A percentile compares a stretch with the other conserved stretches of the same genome.
Conservation (phyloP, 768 basidiomycete genomes). For the Daedalea quercina region DNA sequence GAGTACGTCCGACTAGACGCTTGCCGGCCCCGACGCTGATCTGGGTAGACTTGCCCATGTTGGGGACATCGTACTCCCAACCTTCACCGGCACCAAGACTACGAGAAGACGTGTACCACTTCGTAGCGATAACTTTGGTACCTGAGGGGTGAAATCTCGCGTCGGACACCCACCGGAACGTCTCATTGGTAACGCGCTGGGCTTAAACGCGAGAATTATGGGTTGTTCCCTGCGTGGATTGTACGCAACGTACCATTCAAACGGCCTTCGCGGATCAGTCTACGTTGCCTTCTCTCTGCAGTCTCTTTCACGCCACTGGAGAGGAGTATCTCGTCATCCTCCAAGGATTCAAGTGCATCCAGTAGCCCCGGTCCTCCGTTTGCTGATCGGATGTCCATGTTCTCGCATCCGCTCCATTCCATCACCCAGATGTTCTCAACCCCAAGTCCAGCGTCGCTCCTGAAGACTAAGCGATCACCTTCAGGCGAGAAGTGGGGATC, state of each 20-base stretch:
- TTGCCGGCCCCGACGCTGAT: conserved; percentile 39
- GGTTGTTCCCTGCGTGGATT: neutral
- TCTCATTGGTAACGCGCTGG: conserved; percentile 61
- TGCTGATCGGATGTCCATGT: conserved; percentile 44
- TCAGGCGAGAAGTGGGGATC: conserved; percentile 70
- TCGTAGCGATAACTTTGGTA: conserved; percentile 58
- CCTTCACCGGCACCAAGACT: conserved; percentile 69
- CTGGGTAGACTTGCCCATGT: conserved; percentile 6
- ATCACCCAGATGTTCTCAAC: conserved; percentile 72
- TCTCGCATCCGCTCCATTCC: conserved; percentile 59
- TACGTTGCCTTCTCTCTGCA: conserved; percentile 34
- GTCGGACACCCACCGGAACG: conserved; percentile 65
- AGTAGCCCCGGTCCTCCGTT: conserved; percentile 24
- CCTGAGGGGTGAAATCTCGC: conserved; percentile 67
- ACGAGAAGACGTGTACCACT: conserved; percentile 65
- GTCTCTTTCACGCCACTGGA: conserved; percentile 47
- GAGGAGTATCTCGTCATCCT: conserved; percentile 40
- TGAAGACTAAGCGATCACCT: conserved; percentile 58
- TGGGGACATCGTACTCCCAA: conserved; percentile 58
- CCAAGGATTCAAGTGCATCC: conserved; percentile 29
- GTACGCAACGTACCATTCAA: conserved; percentile 29
- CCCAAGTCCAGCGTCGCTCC: conserved; percentile 67
- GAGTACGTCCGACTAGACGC: conserved; percentile 45
- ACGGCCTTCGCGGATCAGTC: conserved; percentile 56
- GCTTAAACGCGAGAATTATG: conserved; percentile 20